Evolutionary conservation across 176 grass and related monocot species (phyloP).

Genomic region (Leersia perrieri): DNA sequence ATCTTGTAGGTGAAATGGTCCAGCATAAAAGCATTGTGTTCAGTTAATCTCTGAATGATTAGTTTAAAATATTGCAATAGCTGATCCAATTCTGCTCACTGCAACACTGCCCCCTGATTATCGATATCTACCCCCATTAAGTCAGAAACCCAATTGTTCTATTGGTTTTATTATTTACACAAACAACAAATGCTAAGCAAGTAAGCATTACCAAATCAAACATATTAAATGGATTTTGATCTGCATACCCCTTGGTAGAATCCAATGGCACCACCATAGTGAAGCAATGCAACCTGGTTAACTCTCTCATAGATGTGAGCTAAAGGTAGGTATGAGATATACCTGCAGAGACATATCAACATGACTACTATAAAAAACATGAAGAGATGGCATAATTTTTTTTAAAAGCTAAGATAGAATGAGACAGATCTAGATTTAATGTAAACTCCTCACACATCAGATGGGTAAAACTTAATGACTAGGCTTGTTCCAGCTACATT

Average conservation of each 20-base stretch:
- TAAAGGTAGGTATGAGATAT: constrained; percentile 87
- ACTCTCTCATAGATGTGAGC: constrained; percentile 93
- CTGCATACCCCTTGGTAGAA: constrained; percentile 96
- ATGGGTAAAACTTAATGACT: constrained; percentile 56
- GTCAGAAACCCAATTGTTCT: too few relatives aligned
- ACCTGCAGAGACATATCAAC: constrained; percentile 42
- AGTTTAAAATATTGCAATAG: too few relatives aligned
- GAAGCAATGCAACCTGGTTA: constrained; percentile 72
- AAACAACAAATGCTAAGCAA: too few relatives aligned
- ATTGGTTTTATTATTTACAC: too few relatives aligned
- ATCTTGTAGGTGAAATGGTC: too few relatives aligned
- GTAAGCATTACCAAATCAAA: not conserved
- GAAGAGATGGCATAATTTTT: not conserved
- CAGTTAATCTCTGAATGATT: too few relatives aligned
- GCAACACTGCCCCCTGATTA: too few relatives aligned
- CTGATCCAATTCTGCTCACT: too few relatives aligned
- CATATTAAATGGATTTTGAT: constrained; percentile 12
- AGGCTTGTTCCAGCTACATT: constrained; percentile 80
- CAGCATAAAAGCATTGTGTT: too few relatives aligned
- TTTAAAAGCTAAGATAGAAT: not conserved
- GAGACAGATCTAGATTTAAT: not conserved
- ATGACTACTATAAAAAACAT: not conserved
- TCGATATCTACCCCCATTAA: too few relatives aligned
- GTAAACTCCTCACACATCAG: constrained; percentile 69
- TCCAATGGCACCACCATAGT: constrained; percentile 71